Evolutionary conservation across 208 protist genomes (phyloP), one percentile per base, ranked within the genome.

Genomic region (Phytomonas sp.): DNA sequence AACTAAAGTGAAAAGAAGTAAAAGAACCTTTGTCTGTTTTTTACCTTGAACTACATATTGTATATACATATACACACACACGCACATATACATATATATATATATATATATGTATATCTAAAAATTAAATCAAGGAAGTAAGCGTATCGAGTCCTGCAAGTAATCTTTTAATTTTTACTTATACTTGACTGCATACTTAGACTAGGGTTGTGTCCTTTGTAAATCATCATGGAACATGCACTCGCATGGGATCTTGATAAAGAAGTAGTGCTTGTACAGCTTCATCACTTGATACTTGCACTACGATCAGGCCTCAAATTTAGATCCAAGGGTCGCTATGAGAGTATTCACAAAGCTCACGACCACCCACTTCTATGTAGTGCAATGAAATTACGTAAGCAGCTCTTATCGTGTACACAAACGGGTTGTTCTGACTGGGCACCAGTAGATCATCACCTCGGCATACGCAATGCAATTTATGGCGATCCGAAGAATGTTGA

Each of bases 281-380:
- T 56, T 6, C 45, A 56, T 56, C 45, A 56, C 45, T 1, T 56
- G 4, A 56, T 56, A 56, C 45, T 56, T 6, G 45, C 45, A 56
- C 45, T 56, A 11, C 45, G 45, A 26, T 56, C 45, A 19, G 45
- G 19, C 26, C 45, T 56, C 45, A 56, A 56, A 26, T 56, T 56
- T 56, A 19, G 45, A 56, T 56, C 45, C 5, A 56, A 26, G 19
- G 45, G 45, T 4, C 45, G 45, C 45, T 56, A 56, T 56, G 10
- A 5, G 0, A 56, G 45, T 56, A 5, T 0, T 56, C 16, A 26
- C 45, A 56, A 56, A 56, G 45, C 26, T 19, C 60, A 64, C 7
- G 60, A 64, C 14, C 60, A 64, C 29, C 60, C 60, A 37, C 60
- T 64, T 37, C 60, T 64, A 32, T 37, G 26, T n/a, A 64, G 32